These are phyloP conservation scores for Bryoglossum gracile DNA, from an alignment of 495 filamentous ascomycete genomes.

Conservation along the genomic window DNA sequence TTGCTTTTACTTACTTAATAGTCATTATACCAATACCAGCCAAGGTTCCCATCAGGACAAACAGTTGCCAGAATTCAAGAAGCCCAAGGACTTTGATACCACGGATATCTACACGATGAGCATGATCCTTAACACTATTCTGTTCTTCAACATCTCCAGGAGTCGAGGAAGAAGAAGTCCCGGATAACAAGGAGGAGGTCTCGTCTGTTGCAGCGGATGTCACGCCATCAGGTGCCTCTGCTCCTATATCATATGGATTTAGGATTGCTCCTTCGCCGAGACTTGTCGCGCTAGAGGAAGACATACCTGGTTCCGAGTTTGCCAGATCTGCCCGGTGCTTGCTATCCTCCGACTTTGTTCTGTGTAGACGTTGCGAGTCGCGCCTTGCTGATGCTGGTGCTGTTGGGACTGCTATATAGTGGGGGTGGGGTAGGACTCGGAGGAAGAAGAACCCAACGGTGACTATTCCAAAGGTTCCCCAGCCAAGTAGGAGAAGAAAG, in stretches of 20 bases:
- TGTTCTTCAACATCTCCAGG: conserved; percentile 28
- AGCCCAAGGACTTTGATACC: conserved; percentile 69
- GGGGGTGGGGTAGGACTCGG: conserved; percentile 56
- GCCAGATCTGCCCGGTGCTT: conserved; percentile 36
- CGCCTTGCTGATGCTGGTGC: conserved; percentile 30
- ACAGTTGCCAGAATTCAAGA: conserved; percentile 86
- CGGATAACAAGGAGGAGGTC: conserved; percentile 67
- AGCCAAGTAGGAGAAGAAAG: conserved; percentile 72
- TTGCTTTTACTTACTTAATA: conserved; percentile 83
- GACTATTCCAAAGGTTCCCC: conserved; percentile 69
- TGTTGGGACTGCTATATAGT: conserved; percentile 60
- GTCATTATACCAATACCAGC: conserved; percentile 96
- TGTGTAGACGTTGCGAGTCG: conserved; percentile 54
- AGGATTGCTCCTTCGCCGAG: conserved; percentile 9
- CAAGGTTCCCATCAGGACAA: conserved; percentile 74
- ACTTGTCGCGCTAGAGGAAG: conserved; percentile 25
- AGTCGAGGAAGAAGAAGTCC: conserved; percentile 49
- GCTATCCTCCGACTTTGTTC: conserved; percentile 51
- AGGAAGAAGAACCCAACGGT: conserved; percentile 76
- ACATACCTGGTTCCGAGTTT: conserved; percentile 62
- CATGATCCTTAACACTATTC: conserved; percentile 42
- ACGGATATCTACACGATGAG: conserved; percentile 81
- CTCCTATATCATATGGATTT: conserved; percentile 21
- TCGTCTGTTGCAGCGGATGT: conserved; percentile 53
- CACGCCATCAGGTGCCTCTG: conserved; percentile 21